Evolutionary conservation across 768 basidiomycete genomes (phyloP), one percentile per base, ranked within the genome.

Genomic region (Lentinula detonsa): DNA sequence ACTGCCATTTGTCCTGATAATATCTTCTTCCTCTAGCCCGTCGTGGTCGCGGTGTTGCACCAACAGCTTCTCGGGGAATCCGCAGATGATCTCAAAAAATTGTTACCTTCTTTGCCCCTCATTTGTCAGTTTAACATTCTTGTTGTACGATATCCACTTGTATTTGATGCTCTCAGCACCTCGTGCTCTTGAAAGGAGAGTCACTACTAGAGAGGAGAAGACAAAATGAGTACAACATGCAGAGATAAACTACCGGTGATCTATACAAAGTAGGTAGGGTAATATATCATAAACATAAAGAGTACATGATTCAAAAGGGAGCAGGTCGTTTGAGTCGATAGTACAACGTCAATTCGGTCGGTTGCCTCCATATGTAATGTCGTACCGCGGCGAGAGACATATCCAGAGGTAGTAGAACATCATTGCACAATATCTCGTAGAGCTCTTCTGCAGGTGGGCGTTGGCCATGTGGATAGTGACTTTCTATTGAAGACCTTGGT

Each of bases 301-400:
- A 48, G 46, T 33, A 59, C 42, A 56, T 56, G 13, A 15, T 40
- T 52, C 33, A 42, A 18, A 21, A 16, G 21, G 45, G 5, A 28
- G 39, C 42, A 53, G 61, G 35, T 8, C 13, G 28, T 62, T 76
- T 84, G 67, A 76, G 74, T 63, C 92, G 82, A 70, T 94, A 94
- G 70, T 90, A 78, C 85, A 94, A 84, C 58, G 80, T 81, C 59
- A 94, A 73, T 71, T 93, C 92, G 5, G 78, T 77, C 16, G 81
- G 74, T 65, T 89, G 87, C 66, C 84, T 85, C 93, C 93, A 97
- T 21, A 94, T 83, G 66, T 85, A 97, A 71, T 95, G 93, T 62
- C 93, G 86, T 61, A 95, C 88, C 16, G 90, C 90, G 4, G 91
- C 95, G 39, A 99, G 80, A 5, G 91, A 95, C 86, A 96, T 94